Evolutionary conservation across 2,329 filamentous ascomycete genomes (phyloP).

Genomic region (Coniochaeta sp.): DNA sequence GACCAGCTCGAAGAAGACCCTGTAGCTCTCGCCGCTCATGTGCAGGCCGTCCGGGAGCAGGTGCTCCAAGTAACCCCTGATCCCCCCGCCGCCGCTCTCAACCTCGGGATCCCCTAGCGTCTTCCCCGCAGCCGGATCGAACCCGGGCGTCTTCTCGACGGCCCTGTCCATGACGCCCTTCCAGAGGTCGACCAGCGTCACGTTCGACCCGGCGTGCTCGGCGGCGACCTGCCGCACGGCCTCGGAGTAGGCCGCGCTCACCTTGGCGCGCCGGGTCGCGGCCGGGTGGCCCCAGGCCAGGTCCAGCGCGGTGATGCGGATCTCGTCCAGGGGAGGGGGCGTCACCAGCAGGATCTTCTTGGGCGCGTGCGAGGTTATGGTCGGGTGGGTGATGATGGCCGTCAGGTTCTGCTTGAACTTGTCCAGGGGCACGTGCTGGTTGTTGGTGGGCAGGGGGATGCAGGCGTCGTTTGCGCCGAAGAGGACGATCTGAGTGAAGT

Average conservation of each 20-base stretch:
- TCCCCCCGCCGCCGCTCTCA: no score
- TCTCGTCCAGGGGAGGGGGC: slow-evolving; percentile 77
- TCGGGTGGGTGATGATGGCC: slow-evolving; percentile 65
- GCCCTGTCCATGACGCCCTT: slow-evolving; percentile 67
- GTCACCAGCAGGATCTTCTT: slow-evolving; percentile 70
- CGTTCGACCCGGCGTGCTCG: slow-evolving; percentile 45
- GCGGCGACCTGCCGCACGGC: slow-evolving; percentile 60
- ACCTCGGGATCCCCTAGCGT: slow-evolving; percentile 43
- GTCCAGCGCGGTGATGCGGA: slow-evolving; percentile 48
- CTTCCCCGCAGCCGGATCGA: slow-evolving; percentile 38
- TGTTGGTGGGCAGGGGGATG: slow-evolving; percentile 51
- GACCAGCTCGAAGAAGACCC: slow-evolving; percentile 41
- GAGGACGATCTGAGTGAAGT: slow-evolving; percentile 59
- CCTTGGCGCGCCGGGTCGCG: slow-evolving; percentile 36
- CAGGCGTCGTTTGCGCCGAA: slow-evolving; percentile 89
- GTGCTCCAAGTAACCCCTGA: slow-evolving; percentile 40
- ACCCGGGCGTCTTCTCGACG: slow-evolving; percentile 48
- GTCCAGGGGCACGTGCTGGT: slow-evolving; percentile 72
- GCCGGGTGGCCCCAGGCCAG: slow-evolving; percentile 35
- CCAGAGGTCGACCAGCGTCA: slow-evolving; percentile 75
- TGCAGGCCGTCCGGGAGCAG: slow-evolving; percentile 54
- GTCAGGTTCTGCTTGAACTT: slow-evolving; percentile 67
- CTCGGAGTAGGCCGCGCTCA: slow-evolving; percentile 50
- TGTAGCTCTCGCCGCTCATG: slow-evolving; percentile 46
- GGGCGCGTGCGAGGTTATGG: slow-evolving; percentile 61